phyloP scores from a whole-genome alignment of 1,139 yeast species.

The Scheffersomyces titani region DNA sequence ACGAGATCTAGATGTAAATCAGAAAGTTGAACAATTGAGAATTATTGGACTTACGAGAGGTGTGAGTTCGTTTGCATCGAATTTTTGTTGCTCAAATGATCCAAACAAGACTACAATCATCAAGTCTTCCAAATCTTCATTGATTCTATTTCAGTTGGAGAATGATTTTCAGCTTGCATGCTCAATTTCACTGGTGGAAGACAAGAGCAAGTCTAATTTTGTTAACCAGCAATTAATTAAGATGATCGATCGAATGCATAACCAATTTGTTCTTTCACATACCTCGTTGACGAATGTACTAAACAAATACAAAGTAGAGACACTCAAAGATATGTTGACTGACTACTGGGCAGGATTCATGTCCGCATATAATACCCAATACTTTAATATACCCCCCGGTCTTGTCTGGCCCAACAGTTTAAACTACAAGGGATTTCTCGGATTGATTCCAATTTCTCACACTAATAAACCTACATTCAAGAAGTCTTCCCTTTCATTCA shows the following conservation, averaged over 20 bases:
- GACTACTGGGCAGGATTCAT: slow-evolving; percentile 36
- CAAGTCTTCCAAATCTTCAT: slow-evolving; percentile 27
- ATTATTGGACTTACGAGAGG: slow-evolving; percentile 43
- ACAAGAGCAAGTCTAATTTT: slow-evolving; percentile 19
- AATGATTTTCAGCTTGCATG: slow-evolving; percentile 29
- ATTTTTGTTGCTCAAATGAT: slow-evolving; percentile 13
- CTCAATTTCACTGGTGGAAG: slow-evolving; percentile 19
- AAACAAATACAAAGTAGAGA: slow-evolving; percentile 16
- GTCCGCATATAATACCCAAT: slow-evolving; percentile 25
- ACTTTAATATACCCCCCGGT: slow-evolving; percentile 22
- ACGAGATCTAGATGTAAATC: slow-evolving; percentile 1
- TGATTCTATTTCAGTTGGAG: slow-evolving; percentile 29
- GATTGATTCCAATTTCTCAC: slow-evolving; percentile 21
- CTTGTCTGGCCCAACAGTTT: slow-evolving; percentile 37
- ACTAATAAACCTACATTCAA: slow-evolving; percentile 18
- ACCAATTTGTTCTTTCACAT: slow-evolving; percentile 29
- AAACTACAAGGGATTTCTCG: slow-evolving; percentile 40
- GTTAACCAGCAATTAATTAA: slow-evolving; percentile 29
- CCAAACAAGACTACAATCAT: slow-evolving; percentile 20
- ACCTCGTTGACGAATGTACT: slow-evolving; percentile 22
- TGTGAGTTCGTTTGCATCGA: slow-evolving; percentile 28
- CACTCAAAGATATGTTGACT: slow-evolving; percentile 17
- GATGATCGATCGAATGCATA: slow-evolving; percentile 24
- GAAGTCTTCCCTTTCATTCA: slow-evolving; percentile 31
- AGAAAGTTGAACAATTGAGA: slow-evolving; percentile 27